Conservation (phyloP, 768 basidiomycete species). For the Royoungia palumana region DNA sequence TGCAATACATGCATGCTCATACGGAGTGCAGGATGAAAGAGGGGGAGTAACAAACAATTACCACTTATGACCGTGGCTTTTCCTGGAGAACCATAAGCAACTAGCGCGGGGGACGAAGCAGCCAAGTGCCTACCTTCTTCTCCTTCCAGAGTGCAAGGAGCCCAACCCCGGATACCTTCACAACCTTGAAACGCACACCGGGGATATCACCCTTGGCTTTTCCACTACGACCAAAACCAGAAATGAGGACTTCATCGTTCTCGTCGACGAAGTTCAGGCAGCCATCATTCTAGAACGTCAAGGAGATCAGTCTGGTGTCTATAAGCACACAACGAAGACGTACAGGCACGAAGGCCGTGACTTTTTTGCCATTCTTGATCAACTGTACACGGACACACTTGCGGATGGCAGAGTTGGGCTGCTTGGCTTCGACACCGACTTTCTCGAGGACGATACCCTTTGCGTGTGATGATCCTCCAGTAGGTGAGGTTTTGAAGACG, state of each 20-base stretch:
- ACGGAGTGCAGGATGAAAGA: constrained; percentile 11
- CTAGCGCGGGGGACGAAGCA: neutral
- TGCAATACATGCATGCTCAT: constrained; percentile 30
- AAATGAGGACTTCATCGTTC: constrained; percentile 99
- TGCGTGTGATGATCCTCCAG: constrained; percentile 98
- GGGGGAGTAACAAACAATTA: neutral
- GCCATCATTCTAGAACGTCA: constrained; percentile 73
- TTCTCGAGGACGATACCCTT: constrained; percentile 99
- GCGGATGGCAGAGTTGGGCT: constrained; percentile 99
- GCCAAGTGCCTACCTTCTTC: constrained; percentile 73
- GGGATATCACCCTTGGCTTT: constrained; percentile 99
- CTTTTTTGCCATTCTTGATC: constrained; percentile 99
- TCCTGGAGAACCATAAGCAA: constrained; percentile 42
- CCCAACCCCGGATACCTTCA: constrained; percentile 99
- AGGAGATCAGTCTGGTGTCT: constrained; percentile 4
- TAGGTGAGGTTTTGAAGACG: constrained; percentile 99
- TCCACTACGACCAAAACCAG: constrained; percentile 99
- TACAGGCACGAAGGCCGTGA: constrained; percentile 98
- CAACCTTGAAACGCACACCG: constrained; percentile 99
- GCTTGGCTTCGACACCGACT: constrained; percentile 99
- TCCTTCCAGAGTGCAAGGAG: constrained; percentile 98
- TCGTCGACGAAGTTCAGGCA: constrained; percentile 98
- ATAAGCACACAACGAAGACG: constrained; percentile 31
- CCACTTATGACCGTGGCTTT: constrained; percentile 62
- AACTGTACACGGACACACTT: constrained; percentile 99